Percentiles rank a stretch among this genome's conserved stretches.
These are phyloP conservation scores for Arthrinium phaeospermum DNA, from an alignment of 2,329 filamentous ascomycete species.

Conservation along the genomic window DNA sequence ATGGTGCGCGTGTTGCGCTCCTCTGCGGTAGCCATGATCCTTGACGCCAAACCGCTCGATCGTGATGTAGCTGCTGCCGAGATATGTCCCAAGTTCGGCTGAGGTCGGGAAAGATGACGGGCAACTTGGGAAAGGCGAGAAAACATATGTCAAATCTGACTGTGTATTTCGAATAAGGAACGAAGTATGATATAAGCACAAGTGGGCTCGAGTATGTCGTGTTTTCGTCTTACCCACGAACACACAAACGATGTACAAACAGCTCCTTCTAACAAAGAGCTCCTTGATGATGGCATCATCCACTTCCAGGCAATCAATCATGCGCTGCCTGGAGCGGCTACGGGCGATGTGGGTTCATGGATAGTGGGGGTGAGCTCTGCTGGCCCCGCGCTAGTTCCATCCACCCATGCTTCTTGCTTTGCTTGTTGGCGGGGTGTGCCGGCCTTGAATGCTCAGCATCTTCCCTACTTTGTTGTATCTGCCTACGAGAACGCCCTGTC, in stretches of 20 bases:
- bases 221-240: background rate
- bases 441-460: conserved; percentile 1
- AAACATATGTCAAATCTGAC: conserved; percentile 64
- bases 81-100: conserved; percentile 60
- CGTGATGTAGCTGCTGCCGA: conserved; percentile 44
- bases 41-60: conserved; percentile 33
- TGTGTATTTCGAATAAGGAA: background rate
- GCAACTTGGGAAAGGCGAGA: conserved; percentile 75
- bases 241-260: background rate
- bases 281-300: conserved; percentile 11
- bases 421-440: conserved; percentile 11
- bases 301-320: background rate
- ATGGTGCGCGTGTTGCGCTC: conserved; percentile 71
- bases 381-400: conserved; percentile 1
- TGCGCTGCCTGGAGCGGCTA: background rate
- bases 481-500: background rate
- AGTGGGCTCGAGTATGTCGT: no score
- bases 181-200: background rate
- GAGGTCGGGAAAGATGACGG: conserved; percentile 71
- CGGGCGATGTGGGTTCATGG: conserved; percentile 4
- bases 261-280: background rate
- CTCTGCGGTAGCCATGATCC: conserved; percentile 56
- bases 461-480: background rate
- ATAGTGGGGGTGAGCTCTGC: conserved; percentile 10
- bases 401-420: background rate